Base-by-base conservation (phyloP, 2,329 filamentous ascomycete species). In the Fusarium aywerte region DNA sequence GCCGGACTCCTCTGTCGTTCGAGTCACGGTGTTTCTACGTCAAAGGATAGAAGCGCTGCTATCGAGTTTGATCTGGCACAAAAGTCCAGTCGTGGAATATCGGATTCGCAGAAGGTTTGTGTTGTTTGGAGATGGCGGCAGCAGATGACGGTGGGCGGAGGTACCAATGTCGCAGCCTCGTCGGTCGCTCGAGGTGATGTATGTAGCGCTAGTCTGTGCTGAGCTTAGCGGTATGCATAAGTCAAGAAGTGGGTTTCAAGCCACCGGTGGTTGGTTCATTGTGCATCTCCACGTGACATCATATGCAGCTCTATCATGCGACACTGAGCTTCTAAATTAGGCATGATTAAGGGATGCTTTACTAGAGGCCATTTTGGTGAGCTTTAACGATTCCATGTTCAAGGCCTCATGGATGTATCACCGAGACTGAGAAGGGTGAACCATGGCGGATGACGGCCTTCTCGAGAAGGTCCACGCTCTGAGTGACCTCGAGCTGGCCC, bases 401-500 rank as follows among this genome's bases (percentile, higher is more conserved):
- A 38, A 54, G 58, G 63, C 73, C 60, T 74, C 58, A 76, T 76
- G 75, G 74, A 74, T 65, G 53, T 43, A 35, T 47, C 51, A 36
- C 29, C 51, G 57, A 73, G 61, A 52, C 45, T 44, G 48, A 52
- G 48, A 63, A 58, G 68, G 67, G 68, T 71, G 64, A 62, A 73
- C 63, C 74, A 91, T 91, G 89, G 87, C 86, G 77, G 82, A 87
- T 80, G 82, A 85, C 74, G 78, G 80, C 57, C 83, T 93, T 65
- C 81, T 90, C 63, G 83, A 86, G 66, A 90, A 90, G 77, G 86
- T 96, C 71, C 91, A 94, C 74, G 85, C 88, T 70, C 84, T 98
- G 66, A 92, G 90, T 74, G 94, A 97, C 80, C 84, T 97, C 38
- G 94, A 97, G 80, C 87, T 98, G 61, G 96, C 95, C 23, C 81